These are phyloP conservation scores for Elongisporangium undulatum DNA, from an alignment of 352 stramenopile genomes.

Conservation along the genomic window DNA sequence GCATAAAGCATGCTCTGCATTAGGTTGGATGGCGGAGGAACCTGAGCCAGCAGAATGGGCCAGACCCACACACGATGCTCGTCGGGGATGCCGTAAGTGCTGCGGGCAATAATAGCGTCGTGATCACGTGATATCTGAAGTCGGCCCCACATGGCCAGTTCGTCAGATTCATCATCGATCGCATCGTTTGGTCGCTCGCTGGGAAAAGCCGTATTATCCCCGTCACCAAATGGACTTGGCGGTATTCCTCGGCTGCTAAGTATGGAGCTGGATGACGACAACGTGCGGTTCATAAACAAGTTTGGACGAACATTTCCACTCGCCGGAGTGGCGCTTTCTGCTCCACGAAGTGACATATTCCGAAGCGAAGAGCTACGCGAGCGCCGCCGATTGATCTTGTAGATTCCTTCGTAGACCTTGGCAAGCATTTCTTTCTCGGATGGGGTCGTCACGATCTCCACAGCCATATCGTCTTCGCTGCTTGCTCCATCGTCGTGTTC, in stretches of 20 bases:
- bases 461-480: conserved; percentile 24
- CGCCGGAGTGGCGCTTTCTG: conserved; percentile 8
- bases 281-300: conserved; percentile 33
- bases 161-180: conserved; percentile 12
- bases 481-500: conserved; percentile 18
- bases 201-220: neutral
- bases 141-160: conserved; percentile 37
- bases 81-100: conserved; percentile 57
- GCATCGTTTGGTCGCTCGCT: neutral
- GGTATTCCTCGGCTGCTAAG: conserved; percentile 15
- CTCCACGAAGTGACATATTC: conserved; percentile 37
- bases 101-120: conserved; percentile 31
- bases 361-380: conserved; percentile 61
- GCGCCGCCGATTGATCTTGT: conserved; percentile 67
- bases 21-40: conserved; percentile 29
- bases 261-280: conserved; percentile 59
- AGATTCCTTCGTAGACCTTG: conserved; percentile 64
- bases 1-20: conserved; percentile 20
- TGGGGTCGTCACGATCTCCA: conserved; percentile 65
- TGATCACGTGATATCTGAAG: conserved; percentile 22
- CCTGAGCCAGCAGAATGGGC: conserved; percentile 56
- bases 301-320: conserved; percentile 11
- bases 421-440: conserved; percentile 67
- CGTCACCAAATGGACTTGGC: neutral
- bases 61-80: conserved; percentile 66